Percentiles rank a stretch among this genome's conserved stretches.
phyloP scores from a whole-genome alignment of 768 basidiomycete genomes.

The Boletus pseudopeckii region DNA sequence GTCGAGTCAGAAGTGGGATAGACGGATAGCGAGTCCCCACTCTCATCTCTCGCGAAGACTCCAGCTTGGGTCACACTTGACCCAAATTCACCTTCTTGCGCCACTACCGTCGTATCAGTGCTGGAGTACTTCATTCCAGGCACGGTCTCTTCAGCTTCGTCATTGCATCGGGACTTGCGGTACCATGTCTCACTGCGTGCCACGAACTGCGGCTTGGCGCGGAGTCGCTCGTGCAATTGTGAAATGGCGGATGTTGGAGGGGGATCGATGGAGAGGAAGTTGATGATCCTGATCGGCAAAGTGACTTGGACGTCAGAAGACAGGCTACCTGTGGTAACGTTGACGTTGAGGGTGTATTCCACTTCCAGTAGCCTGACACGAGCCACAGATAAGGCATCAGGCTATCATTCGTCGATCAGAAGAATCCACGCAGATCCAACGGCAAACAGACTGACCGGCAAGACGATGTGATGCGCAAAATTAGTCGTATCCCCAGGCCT shows the following conservation, averaged over 20 bases:
- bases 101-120: slow-evolving; percentile 26
- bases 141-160: slow-evolving; percentile 22
- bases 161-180: slow-evolving; percentile 25
- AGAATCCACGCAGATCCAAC: neutral
- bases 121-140: slow-evolving; percentile 33
- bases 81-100: slow-evolving; percentile 16
- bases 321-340: slow-evolving; percentile 55
- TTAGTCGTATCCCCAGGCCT: slow-evolving; percentile 53
- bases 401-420: slow-evolving; percentile 36
- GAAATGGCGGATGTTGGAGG: slow-evolving; percentile 45
- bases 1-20: slow-evolving; percentile 28
- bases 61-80: slow-evolving; percentile 2
- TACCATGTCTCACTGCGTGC: slow-evolving; percentile 28
- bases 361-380: slow-evolving; percentile 75
- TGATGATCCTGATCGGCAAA: slow-evolving; percentile 74
- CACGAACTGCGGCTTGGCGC: slow-evolving; percentile 23
- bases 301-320: slow-evolving; percentile 64
- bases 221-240: slow-evolving; percentile 17
- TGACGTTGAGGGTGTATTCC: slow-evolving; percentile 65
- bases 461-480: slow-evolving; percentile 64
- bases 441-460: slow-evolving; percentile 59
- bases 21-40: slow-evolving; percentile 21
- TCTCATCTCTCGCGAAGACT: slow-evolving; percentile 5
- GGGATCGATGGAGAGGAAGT: slow-evolving; percentile 83
- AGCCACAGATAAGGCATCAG: slow-evolving; percentile 64